A percentile compares a stretch with the other conserved stretches of the same genome.
phyloP scores from a whole-genome alignment of 2,329 filamentous ascomycete species.

The Ilyonectria sp. region DNA sequence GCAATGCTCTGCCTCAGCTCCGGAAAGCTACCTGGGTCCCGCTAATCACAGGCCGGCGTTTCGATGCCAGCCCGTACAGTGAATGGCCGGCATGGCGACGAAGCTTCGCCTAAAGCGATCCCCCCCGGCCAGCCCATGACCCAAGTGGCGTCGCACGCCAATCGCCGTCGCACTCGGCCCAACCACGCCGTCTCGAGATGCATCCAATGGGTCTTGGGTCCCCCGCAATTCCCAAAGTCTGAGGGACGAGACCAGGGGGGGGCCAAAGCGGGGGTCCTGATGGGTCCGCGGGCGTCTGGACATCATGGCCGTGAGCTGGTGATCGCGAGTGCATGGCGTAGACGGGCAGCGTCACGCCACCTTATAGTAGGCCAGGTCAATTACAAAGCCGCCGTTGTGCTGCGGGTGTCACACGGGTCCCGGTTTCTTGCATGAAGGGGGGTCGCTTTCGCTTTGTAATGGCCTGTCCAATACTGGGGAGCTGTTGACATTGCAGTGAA shows the following conservation, averaged over 20 bases:
- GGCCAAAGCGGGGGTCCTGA: neutral
- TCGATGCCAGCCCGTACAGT: too few species aligned
- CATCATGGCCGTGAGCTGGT: neutral
- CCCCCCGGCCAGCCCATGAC: constrained; percentile 6
- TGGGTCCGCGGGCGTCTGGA: constrained; percentile 1
- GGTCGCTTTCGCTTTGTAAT: constrained; percentile 13
- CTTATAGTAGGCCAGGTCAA: neutral
- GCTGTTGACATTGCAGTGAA: neutral
- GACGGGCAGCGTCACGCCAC: constrained; percentile 1
- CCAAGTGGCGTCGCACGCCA: constrained; percentile 1
- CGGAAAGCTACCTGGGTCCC: neutral
- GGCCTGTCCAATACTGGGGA: neutral
- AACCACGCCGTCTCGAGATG: neutral
- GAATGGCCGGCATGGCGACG: neutral
- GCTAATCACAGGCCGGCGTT: neutral
- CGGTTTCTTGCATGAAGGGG: constrained; percentile 4
- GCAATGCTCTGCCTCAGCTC: neutral
- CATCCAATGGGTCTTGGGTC: neutral
- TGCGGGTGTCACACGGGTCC: constrained; percentile 6
- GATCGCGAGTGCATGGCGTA: neutral
- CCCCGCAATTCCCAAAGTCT: constrained; percentile 1
- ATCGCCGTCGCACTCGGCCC: neutral
- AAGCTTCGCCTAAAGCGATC: constrained; percentile 10
- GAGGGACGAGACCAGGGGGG: neutral
- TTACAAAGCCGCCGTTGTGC: neutral